Percentiles rank a stretch among this genome's conserved stretches.
These are phyloP conservation scores for Carex arenaria DNA, from an alignment of 202 grass and related monocot genomes.

Conservation along the genomic window DNA sequence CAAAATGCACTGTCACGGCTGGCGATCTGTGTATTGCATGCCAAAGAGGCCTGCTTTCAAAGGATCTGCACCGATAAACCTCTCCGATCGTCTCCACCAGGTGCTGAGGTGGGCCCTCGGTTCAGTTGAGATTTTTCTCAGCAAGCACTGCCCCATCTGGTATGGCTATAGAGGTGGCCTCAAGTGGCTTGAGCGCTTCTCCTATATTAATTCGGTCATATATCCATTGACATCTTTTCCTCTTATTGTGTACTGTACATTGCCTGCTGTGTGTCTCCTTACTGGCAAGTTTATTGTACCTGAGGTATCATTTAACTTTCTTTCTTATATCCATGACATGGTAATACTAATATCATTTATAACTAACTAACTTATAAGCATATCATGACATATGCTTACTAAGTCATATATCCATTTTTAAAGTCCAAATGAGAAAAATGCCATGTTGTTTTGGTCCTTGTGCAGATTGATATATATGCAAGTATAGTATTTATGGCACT, in stretches of 20 bases:
- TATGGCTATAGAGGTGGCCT: slow-evolving; percentile 47
- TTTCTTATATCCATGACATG: too few species aligned
- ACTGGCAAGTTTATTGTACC: slow-evolving; percentile 60
- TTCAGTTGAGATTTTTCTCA: slow-evolving; percentile 56
- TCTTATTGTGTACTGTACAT: slow-evolving; percentile 45
- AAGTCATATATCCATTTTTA: too few species aligned
- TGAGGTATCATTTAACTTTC: slow-evolving; percentile 5
- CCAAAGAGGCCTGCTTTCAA: slow-evolving; percentile 51
- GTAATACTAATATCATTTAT: too few species aligned
- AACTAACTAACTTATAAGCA: too few species aligned
- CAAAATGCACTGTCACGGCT: slow-evolving; percentile 61
- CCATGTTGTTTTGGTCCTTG: neutral
- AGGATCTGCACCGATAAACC: slow-evolving; percentile 28
- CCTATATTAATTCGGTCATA: slow-evolving; percentile 53
- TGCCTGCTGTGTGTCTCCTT: slow-evolving; percentile 55
- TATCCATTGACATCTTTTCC: slow-evolving; percentile 57
- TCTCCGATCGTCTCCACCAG: slow-evolving; percentile 49
- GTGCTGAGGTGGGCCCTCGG: slow-evolving; percentile 55
- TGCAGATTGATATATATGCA: slow-evolving; percentile 40
- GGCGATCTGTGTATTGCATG: slow-evolving; percentile 60
- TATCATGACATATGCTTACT: too few species aligned
- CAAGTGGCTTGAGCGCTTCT: slow-evolving; percentile 46
- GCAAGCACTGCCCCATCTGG: slow-evolving; percentile 56
- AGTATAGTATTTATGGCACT: slow-evolving; percentile 42
- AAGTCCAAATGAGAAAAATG: neutral